Percentiles rank a stretch among this genome's conserved stretches.
Evolutionary conservation across 345 rosid genomes (phyloP).

Genomic region (Kernera saxatilis): DNA sequence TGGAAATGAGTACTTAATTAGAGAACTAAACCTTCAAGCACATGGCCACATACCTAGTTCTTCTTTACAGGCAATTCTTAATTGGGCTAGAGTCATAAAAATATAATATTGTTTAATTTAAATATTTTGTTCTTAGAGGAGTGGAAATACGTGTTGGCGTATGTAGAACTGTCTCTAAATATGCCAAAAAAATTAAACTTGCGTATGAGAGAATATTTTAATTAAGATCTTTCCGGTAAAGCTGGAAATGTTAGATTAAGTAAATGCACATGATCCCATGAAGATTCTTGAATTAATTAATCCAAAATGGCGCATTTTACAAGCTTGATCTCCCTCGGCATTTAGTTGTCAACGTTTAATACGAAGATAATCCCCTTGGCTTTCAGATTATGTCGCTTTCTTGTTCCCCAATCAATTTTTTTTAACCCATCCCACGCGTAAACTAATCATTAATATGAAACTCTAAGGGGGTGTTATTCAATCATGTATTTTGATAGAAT

Average conservation of each 20-base stretch:
- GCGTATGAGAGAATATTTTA: background rate
- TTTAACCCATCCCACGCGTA: slow-evolving; percentile 3
- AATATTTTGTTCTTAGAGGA: slow-evolving; percentile 3
- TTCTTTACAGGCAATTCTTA: slow-evolving; percentile 30
- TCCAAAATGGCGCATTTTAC: slow-evolving; percentile 11
- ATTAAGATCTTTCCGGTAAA: background rate
- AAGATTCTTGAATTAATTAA: slow-evolving; percentile 25
- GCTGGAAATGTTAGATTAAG: slow-evolving; percentile 20
- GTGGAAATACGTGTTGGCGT: slow-evolving; percentile 28
- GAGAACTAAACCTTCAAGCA: slow-evolving; percentile 22
- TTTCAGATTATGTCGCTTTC: slow-evolving; percentile 16
- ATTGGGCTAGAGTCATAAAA: background rate
- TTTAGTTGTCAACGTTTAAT: slow-evolving; percentile 20
- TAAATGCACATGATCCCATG: slow-evolving; percentile 46
- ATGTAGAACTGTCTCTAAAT: slow-evolving; percentile 7
- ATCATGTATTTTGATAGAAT: too few species aligned
- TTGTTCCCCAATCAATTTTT: slow-evolving; percentile 15
- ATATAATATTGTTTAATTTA: background rate
- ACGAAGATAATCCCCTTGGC: slow-evolving; percentile 7
- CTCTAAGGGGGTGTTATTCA: too few species aligned
- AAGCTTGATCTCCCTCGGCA: slow-evolving; percentile 24
- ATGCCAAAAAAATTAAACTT: background rate
- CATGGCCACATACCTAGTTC: slow-evolving; percentile 31
- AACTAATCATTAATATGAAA: background rate
- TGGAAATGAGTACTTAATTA: slow-evolving; percentile 14